phyloP scores from a whole-genome alignment of 179 eudicot species.

The Spergularia azorica region DNA sequence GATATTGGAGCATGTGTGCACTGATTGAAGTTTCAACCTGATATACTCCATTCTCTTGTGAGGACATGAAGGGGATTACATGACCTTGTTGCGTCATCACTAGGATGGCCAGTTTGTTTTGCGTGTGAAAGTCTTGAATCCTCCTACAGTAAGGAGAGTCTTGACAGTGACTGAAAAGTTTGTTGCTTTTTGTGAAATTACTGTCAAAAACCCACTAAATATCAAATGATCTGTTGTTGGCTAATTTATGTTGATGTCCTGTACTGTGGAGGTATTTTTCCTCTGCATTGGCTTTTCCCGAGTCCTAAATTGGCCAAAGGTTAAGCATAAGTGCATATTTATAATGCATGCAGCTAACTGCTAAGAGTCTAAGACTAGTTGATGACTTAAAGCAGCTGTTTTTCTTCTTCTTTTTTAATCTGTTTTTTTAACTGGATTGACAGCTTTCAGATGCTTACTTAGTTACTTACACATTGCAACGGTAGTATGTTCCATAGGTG shows the following conservation, averaged over 20 bases:
- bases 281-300: neutral
- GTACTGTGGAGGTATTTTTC: neutral
- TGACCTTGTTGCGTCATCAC: neutral
- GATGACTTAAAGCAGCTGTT: neutral
- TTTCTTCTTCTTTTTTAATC: neutral
- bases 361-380: conserved; percentile 1
- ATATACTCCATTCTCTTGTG: neutral
- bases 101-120: neutral
- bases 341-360: neutral
- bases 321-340: conserved; percentile 10
- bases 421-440: neutral
- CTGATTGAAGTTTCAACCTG: neutral
- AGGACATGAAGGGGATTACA: neutral
- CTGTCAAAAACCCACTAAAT: neutral
- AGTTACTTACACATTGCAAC: neutral
- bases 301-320: neutral
- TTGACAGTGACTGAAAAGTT: neutral
- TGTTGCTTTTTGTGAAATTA: too few species aligned
- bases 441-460: neutral
- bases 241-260: neutral
- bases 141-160: neutral
- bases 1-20: neutral
- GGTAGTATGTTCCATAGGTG: neutral
- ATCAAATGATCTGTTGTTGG: too few species aligned
- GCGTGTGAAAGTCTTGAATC: conserved; percentile 4